A percentile compares a stretch with the other conserved stretches of the same genome.
phyloP scores from a whole-genome alignment of 1,139 yeast species.

The Saccharomyces hybrid region DNA sequence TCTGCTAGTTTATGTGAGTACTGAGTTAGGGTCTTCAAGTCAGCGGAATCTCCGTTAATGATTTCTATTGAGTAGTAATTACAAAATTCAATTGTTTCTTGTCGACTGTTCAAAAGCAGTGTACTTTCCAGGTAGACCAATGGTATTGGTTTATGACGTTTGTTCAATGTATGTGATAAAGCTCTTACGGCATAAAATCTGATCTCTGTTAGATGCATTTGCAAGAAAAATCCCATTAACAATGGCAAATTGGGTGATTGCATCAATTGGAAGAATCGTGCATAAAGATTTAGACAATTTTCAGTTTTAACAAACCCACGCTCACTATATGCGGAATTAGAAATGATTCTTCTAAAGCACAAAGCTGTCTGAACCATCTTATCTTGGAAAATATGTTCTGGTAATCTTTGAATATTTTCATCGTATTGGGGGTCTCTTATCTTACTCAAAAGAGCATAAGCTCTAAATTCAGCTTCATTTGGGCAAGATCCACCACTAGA shows the following conservation, averaged over 20 bases:
- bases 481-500: conserved; percentile 62
- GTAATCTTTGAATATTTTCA: conserved; percentile 64
- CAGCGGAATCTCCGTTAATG: conserved; percentile 41
- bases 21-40: conserved; percentile 48
- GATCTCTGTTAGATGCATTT: conserved; percentile 72
- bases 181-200: conserved; percentile 69
- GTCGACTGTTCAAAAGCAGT: conserved; percentile 59
- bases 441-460: conserved; percentile 76
- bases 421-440: conserved; percentile 80
- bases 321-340: conserved; percentile 57
- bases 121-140: conserved; percentile 41
- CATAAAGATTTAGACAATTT: conserved; percentile 57
- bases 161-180: conserved; percentile 61
- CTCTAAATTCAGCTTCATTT: conserved; percentile 88
- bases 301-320: conserved; percentile 50
- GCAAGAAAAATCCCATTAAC: conserved; percentile 66
- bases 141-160: conserved; percentile 60
- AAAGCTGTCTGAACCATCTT: conserved; percentile 64
- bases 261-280: conserved; percentile 54
- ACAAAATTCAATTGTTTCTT: conserved; percentile 51
- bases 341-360: conserved; percentile 54
- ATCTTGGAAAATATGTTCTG: conserved; percentile 48
- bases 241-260: conserved; percentile 54
- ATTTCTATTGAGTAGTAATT: conserved; percentile 54
- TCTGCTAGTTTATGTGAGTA: conserved; percentile 40